A percentile compares a stretch with the other conserved stretches of the same genome.
These are phyloP conservation scores for Zanthoxylum bungeanum DNA, from an alignment of 345 rosid genomes.

Conservation along the genomic window DNA sequence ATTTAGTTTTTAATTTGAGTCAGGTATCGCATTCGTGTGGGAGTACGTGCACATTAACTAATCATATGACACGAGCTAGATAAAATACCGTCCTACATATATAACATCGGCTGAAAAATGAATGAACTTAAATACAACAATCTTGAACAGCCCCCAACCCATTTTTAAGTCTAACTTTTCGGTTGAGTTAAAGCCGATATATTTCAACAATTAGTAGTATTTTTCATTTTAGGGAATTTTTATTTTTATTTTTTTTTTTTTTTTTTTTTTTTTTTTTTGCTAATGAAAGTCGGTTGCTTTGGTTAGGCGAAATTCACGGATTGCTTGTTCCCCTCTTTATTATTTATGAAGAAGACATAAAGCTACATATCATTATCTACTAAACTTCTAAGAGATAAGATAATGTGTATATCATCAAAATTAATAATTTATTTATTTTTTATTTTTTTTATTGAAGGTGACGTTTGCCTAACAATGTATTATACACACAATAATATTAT, in stretches of 20 bases:
- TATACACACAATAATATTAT: neutral
- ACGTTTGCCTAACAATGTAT: conserved; percentile 48
- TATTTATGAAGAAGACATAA: conserved; percentile 23
- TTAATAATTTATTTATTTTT: neutral
- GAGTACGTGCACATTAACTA: too few relatives aligned
- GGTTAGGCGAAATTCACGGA: conserved; percentile 33
- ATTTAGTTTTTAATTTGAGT: too few relatives aligned
- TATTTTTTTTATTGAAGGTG: conserved; percentile 36
- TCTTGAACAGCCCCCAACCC: too few relatives aligned
- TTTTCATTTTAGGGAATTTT: too few relatives aligned
- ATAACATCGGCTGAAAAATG: too few relatives aligned
- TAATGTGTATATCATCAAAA: neutral
- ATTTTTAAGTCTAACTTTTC: too few relatives aligned
- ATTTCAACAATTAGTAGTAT: fast-evolving
- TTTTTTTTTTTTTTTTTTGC: neutral
- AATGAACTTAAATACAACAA: too few relatives aligned
- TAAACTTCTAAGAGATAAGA: neutral
- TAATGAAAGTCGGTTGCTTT: conserved; percentile 17
- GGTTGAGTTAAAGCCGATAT: too few relatives aligned
- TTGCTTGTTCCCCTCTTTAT: conserved; percentile 21
- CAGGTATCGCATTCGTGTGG: too few relatives aligned
- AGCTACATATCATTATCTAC: neutral
- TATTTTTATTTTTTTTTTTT: too few relatives aligned
- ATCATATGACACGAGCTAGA: too few relatives aligned
- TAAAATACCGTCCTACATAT: too few relatives aligned